Evolutionary conservation across 148 eudicot genomes (phyloP).

Genomic region (Diospyros lotus): DNA sequence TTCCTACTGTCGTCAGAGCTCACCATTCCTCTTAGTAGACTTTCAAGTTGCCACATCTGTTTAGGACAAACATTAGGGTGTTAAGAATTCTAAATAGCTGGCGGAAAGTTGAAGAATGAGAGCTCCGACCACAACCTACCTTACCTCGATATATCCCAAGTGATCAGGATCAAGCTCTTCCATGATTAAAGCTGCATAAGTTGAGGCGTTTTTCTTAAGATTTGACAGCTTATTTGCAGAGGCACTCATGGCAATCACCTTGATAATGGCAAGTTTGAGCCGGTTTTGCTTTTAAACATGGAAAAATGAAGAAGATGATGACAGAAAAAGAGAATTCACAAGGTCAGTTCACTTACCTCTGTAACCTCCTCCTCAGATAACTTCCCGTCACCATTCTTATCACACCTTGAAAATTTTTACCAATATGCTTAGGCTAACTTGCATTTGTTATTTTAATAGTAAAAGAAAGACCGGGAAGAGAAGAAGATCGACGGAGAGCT

Average conservation of each 20-base stretch:
- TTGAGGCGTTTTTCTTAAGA: constrained; percentile 68
- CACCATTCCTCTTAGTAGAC: constrained; percentile 69
- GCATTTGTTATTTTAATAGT: neutral
- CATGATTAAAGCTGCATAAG: constrained; percentile 92
- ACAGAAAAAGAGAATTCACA: neutral
- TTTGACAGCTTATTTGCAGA: constrained; percentile 83
- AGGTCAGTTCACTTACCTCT: constrained; percentile 42
- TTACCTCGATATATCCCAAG: constrained; percentile 81
- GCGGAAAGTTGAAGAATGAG: neutral
- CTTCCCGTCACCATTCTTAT: constrained; percentile 93
- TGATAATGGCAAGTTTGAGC: constrained; percentile 1
- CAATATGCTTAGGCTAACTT: neutral
- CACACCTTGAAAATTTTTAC: constrained; percentile 52
- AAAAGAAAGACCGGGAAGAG: neutral
- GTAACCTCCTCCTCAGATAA: constrained; percentile 88
- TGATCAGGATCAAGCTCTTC: constrained; percentile 95
- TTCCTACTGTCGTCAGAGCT: constrained; percentile 42
- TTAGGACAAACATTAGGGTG: neutral
- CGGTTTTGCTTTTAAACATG: neutral
- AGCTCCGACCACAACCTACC: neutral
- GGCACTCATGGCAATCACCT: constrained; percentile 93
- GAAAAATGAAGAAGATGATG: neutral
- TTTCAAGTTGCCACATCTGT: constrained; percentile 98
- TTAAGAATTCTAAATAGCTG: neutral
- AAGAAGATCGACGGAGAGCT: neutral